phyloP scores from a whole-genome alignment of 2,329 filamentous ascomycete species.

The Claviceps arundinis region DNA sequence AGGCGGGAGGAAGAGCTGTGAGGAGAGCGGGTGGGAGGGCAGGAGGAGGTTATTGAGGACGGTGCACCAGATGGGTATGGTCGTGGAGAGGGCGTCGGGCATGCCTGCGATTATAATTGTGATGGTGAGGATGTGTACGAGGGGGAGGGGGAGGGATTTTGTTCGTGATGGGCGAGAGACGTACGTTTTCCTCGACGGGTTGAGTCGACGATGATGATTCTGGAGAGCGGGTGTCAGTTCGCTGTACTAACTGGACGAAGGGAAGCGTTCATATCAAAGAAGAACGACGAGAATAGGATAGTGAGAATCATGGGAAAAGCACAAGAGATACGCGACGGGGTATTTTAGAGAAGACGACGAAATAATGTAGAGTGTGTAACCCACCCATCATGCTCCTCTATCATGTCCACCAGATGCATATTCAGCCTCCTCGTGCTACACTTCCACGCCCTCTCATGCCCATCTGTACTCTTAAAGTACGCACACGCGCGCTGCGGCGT shows the following conservation, averaged over 20 bases:
- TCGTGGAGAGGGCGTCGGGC: constrained; percentile 90
- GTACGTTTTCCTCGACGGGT: constrained; percentile 77
- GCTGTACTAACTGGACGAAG: not conserved
- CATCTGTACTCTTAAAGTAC: constrained; percentile 98
- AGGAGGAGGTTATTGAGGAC: constrained; percentile 75
- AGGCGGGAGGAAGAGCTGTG: constrained; percentile 56
- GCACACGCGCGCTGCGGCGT: constrained; percentile 52
- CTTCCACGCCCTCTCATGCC: constrained; percentile 79
- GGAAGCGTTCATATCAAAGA: too few relatives aligned
- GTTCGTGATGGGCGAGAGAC: constrained; percentile 11
- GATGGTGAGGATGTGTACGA: not conserved
- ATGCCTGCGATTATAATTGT: constrained; percentile 40
- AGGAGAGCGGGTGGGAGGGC: constrained; percentile 33
- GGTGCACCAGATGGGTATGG: constrained; percentile 83
- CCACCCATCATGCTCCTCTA: constrained; percentile 55
- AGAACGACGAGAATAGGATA: too few relatives aligned
- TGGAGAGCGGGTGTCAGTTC: constrained; percentile 13
- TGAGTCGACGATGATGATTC: constrained; percentile 79
- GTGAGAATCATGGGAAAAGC: too few relatives aligned
- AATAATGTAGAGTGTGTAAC: constrained; percentile 9
- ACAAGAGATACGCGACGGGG: too few relatives aligned
- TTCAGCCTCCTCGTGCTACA: constrained; percentile 81
- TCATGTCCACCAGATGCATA: constrained; percentile 59
- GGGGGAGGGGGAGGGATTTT: not conserved
- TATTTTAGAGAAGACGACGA: too few relatives aligned